phyloP scores from a whole-genome alignment of 1,284 basidiomycete genomes.

The Trametes polyzona region DNA sequence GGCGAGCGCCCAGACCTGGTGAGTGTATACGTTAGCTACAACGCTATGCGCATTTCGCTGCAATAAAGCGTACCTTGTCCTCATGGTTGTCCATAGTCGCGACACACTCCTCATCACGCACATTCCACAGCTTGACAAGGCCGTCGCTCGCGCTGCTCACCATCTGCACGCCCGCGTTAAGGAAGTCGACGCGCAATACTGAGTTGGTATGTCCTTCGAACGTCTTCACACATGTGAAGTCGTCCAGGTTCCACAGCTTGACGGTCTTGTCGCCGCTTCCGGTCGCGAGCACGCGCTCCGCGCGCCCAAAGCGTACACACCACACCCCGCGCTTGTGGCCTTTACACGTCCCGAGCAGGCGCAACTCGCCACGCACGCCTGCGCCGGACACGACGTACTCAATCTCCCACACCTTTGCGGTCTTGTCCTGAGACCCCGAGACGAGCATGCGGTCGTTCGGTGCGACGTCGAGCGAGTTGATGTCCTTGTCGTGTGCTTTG shows the following conservation, averaged over 20 bases:
- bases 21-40: neutral
- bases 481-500: constrained; percentile 97
- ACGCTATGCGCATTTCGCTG: too few species aligned
- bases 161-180: constrained; percentile 85
- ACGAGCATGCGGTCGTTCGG: constrained; percentile 90
- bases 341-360: constrained; percentile 86
- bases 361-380: constrained; percentile 68
- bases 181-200: constrained; percentile 91
- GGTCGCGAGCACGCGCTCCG: constrained; percentile 87
- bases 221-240: constrained; percentile 91
- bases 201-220: constrained; percentile 98
- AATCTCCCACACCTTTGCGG: constrained; percentile 90
- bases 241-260: constrained; percentile 92
- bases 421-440: constrained; percentile 95
- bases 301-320: constrained; percentile 87
- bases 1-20: constrained; percentile 90
- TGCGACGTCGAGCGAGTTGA: constrained; percentile 94
- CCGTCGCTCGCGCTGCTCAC: constrained; percentile 93
- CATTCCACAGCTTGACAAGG: constrained; percentile 94
- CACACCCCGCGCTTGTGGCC: constrained; percentile 98
- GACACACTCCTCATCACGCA: constrained; percentile 85
- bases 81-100: constrained; percentile 95
- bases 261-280: constrained; percentile 95
- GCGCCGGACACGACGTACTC: constrained; percentile 53
- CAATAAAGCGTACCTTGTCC: constrained; percentile 89